Evolutionary conservation across 1,139 yeast genomes (phyloP).

Genomic region (Candida freyschussii): DNA sequence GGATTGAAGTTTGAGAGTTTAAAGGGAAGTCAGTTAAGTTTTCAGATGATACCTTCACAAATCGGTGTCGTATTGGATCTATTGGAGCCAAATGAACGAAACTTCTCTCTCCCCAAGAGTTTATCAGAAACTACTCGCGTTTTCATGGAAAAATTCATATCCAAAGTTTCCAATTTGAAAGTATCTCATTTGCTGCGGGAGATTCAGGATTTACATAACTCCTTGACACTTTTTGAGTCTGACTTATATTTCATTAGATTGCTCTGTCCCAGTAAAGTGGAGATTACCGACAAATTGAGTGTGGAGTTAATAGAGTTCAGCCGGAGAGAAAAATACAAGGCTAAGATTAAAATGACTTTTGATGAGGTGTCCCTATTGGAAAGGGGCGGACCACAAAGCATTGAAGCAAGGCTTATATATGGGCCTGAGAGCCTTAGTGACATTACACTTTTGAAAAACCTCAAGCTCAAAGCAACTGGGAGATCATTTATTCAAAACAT

Average conservation of each 20-base stretch:
- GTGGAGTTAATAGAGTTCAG: constrained; percentile 18
- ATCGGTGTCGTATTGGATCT: constrained; percentile 12
- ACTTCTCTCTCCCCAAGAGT: constrained; percentile 6
- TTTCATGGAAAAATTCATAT: no score
- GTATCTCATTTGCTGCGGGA: constrained; percentile 4
- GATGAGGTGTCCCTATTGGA: constrained; percentile 10
- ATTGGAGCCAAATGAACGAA: constrained; percentile 3
- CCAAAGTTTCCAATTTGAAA: no score
- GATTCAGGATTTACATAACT: constrained; percentile 1
- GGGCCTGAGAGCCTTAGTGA: constrained; percentile 12
- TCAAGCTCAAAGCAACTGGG: constrained; percentile 9
- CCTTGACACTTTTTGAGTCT: constrained; percentile 10
- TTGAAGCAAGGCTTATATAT: constrained; percentile 12
- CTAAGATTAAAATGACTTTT: constrained; percentile 7
- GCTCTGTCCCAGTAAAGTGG: constrained; percentile 10
- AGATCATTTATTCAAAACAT: constrained; percentile 6
- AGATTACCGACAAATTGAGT: constrained; percentile 5
- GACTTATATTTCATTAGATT: constrained; percentile 17
- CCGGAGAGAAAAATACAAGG: constrained; percentile 15
- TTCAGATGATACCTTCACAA: constrained; percentile 8
- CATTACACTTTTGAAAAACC: constrained; percentile 7
- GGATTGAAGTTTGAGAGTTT: constrained; percentile 22
- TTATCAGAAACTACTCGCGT: no score
- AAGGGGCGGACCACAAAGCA: constrained; percentile 1
- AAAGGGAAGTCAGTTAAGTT: constrained; percentile 15